Base-by-base conservation (phyloP, 2,329 filamentous ascomycete genomes). In the Penicillium sp. region DNA sequence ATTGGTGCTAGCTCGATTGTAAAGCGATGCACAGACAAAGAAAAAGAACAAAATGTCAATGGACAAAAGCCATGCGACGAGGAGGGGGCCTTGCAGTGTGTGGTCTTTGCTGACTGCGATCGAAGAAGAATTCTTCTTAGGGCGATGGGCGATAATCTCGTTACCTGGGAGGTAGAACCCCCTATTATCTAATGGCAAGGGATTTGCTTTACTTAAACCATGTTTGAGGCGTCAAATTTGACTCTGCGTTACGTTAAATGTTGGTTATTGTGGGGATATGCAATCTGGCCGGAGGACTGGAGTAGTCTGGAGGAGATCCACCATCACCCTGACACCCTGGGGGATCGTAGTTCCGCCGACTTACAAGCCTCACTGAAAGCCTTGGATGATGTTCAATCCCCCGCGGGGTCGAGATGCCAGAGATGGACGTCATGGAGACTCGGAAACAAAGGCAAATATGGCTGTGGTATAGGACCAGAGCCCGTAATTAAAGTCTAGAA, bases 211-310 rank as follows among this genome's bases (percentile, higher is more conserved):
- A 35, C 33, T 16, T 6, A 11, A 3, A 16, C 16, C n/a, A 13
- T 35, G 44, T 50, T 19, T 55, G 27, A 33, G 16, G 35, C n/a
- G 18, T 11, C 18, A 24, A 19, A 40, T 50, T 55, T 56, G 46
- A 56, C 43, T 16, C 36, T 50, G 46, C 37, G 46, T 56, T 56
- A 50, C 54, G 27, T 46, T 31, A 44, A 44, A 11, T 31, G 43
- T 31, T 46, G 24, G 43, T 46, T 46, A 46, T 46, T n/a, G 43
- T 46, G 43, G 43, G 39, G 43, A n/a, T 46, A 31, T 46, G n/a
- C 41, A 19, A 24, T 46, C 24, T 31, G 43, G 43, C 31, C 43
- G 43, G 31, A 24, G 24, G 10, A 24, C 40, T 19, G 19, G 19
- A 46, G 31, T 27, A 37, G 37, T 44, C 18, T 37, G 33, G 24